These are phyloP conservation scores for Tetracentron sinense DNA, from an alignment of 164 flowering plant species.

Conservation along the genomic window DNA sequence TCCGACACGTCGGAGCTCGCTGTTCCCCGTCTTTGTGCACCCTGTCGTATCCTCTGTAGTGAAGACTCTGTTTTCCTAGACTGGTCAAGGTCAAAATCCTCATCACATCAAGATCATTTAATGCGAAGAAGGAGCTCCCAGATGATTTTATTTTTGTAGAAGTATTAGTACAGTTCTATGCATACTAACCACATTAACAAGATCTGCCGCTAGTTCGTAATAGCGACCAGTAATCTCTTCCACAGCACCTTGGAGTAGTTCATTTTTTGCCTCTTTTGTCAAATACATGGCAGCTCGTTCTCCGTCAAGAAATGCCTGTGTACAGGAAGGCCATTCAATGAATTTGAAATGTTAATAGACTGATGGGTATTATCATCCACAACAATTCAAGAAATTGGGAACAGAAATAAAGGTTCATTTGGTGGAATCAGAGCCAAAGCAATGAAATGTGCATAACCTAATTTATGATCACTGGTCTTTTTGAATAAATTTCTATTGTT, in stretches of 20 bases:
- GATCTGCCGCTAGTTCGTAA: conserved; percentile 66
- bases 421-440: too few species aligned
- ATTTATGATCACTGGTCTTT: too few species aligned
- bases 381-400: too few species aligned
- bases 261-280: conserved; percentile 40
- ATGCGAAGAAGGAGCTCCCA: neutral
- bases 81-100: conserved; percentile 31
- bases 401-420: too few species aligned
- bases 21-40: conserved; percentile 83
- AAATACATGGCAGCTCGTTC: conserved; percentile 58
- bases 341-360: too few species aligned
- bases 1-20: conserved; percentile 73
- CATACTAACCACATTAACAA: conserved; percentile 72
- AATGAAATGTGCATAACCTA: too few species aligned
- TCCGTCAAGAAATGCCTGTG: conserved; percentile 73
- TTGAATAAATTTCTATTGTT: too few species aligned
- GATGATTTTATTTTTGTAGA: neutral
- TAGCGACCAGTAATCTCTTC: conserved; percentile 69
- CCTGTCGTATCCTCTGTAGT: conserved; percentile 68
- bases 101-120: neutral
- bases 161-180: neutral
- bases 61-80: conserved; percentile 84
- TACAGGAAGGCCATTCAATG: neutral
- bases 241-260: conserved; percentile 59
- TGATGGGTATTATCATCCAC: too few species aligned